Percentiles rank a stretch among this genome's conserved stretches.
Evolutionary conservation across 371 early-diverging fungal species (phyloP).

Genomic region (Entomophthora muscae): DNA sequence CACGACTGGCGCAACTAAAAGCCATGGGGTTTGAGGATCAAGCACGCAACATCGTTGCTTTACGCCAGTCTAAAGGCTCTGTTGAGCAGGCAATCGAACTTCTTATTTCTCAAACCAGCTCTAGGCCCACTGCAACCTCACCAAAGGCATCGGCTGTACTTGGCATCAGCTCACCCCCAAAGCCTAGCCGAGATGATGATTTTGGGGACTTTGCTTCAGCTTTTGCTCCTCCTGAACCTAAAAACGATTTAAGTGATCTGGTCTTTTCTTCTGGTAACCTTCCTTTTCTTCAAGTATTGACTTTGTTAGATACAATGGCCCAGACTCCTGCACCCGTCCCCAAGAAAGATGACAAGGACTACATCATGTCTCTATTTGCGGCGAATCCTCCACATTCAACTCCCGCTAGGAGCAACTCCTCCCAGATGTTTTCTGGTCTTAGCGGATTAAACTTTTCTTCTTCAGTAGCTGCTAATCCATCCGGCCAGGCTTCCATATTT

Average conservation of each 20-base stretch:
- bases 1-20: constrained; percentile 8
- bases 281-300: not conserved
- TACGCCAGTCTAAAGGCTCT: constrained; percentile 11
- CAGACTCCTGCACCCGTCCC: not conserved
- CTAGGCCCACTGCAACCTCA: not conserved
- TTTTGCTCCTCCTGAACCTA: not conserved
- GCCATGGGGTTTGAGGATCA: constrained; percentile 13
- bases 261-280: not conserved
- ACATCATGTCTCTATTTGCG: constrained; percentile 3
- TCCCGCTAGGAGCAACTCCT: not conserved
- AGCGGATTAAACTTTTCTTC: not conserved
- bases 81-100: constrained; percentile 12
- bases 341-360: constrained; percentile 1
- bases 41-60: constrained; percentile 8
- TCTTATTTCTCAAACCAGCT: not conserved
- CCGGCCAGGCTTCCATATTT: not conserved
- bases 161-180: not conserved
- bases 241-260: not conserved
- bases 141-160: not conserved
- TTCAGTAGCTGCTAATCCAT: not conserved
- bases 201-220: constrained; percentile 7
- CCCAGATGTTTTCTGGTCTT: not conserved
- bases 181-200: not conserved
- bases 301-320: not conserved
- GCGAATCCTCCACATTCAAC: not conserved